These are phyloP conservation scores for Lactarius trivialis DNA, from an alignment of 768 basidiomycete genomes.

Conservation along the genomic window DNA sequence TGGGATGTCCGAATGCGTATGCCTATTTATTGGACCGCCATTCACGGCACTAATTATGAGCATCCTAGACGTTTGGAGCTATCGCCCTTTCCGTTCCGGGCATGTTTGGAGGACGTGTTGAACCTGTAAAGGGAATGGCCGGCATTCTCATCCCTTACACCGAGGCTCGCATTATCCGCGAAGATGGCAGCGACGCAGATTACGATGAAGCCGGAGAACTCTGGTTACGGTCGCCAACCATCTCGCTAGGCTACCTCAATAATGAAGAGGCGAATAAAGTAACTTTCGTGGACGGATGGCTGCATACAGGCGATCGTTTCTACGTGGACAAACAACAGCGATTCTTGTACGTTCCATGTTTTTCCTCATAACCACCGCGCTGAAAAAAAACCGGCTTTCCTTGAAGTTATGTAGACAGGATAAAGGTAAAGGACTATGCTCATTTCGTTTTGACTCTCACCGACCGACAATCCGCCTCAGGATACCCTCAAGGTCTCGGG, in stretches of 20 bases:
- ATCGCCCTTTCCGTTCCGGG: slow-evolving; percentile 10
- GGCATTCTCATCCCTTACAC: slow-evolving; percentile 60
- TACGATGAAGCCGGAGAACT: slow-evolving; percentile 61
- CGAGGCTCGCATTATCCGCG: slow-evolving; percentile 54
- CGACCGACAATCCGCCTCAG: slow-evolving; percentile 29
- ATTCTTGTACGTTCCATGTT: slow-evolving; percentile 48
- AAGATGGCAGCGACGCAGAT: slow-evolving; percentile 50
- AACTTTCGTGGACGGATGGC: slow-evolving; percentile 66
- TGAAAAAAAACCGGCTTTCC: neutral
- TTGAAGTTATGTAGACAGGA: slow-evolving; percentile 62
- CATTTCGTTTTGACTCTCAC: neutral
- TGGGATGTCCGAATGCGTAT: slow-evolving; percentile 20
- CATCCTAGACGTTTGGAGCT: slow-evolving; percentile 19
- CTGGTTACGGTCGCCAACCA: slow-evolving; percentile 47
- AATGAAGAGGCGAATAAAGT: slow-evolving; percentile 59
- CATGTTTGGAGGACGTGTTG: slow-evolving; percentile 1
- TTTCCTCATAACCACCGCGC: neutral
- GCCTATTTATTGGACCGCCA: neutral
- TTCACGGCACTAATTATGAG: neutral
- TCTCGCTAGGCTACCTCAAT: slow-evolving; percentile 66
- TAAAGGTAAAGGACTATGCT: slow-evolving; percentile 44
- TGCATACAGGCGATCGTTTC: slow-evolving; percentile 69
- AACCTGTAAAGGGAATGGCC: slow-evolving; percentile 35
- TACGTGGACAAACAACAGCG: slow-evolving; percentile 51
- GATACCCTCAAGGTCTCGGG: slow-evolving; percentile 80